Evolutionary conservation across 495 filamentous ascomycete species (phyloP).

Genomic region (Aspergillus coremiiformis): DNA sequence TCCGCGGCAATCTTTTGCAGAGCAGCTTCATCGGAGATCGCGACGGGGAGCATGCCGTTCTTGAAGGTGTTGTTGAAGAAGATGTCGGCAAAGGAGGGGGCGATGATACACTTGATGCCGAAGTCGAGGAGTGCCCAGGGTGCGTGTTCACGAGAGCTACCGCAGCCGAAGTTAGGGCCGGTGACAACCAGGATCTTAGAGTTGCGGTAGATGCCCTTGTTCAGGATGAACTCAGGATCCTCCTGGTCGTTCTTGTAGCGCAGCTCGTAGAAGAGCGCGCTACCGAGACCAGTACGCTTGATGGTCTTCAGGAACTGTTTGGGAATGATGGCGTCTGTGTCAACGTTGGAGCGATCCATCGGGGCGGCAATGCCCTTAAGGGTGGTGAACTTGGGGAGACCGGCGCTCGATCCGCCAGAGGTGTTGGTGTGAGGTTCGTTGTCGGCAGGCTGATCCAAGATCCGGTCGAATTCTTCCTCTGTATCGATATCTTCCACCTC

Average conservation of each 20-base stretch:
- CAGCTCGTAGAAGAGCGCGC: conserved; percentile 77
- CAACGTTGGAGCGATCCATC: conserved; percentile 80
- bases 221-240: conserved; percentile 78
- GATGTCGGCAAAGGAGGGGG: conserved; percentile 90
- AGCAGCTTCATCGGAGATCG: conserved; percentile 57
- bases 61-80: conserved; percentile 99
- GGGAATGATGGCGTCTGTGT: conserved; percentile 97
- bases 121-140: conserved; percentile 97
- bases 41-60: conserved; percentile 95
- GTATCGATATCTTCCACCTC: conserved; percentile 65
- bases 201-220: conserved; percentile 76
- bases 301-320: conserved; percentile 99
- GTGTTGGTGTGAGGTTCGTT: conserved; percentile 55
- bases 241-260: conserved; percentile 71
- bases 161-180: conserved; percentile 92
- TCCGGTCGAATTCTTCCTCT: conserved; percentile 68
- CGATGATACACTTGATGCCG: conserved; percentile 89
- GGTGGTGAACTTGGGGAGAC: conserved; percentile 73
- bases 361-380: conserved; percentile 86
- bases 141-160: conserved; percentile 88
- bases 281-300: conserved; percentile 89
- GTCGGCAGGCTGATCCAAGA: conserved; percentile 71
- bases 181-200: conserved; percentile 92
- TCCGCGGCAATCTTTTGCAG: conserved; percentile 70
- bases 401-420: conserved; percentile 45